These are phyloP conservation scores for Kregervanrija fluxuum DNA, from an alignment of 805 yeast species.

Conservation along the genomic window DNA sequence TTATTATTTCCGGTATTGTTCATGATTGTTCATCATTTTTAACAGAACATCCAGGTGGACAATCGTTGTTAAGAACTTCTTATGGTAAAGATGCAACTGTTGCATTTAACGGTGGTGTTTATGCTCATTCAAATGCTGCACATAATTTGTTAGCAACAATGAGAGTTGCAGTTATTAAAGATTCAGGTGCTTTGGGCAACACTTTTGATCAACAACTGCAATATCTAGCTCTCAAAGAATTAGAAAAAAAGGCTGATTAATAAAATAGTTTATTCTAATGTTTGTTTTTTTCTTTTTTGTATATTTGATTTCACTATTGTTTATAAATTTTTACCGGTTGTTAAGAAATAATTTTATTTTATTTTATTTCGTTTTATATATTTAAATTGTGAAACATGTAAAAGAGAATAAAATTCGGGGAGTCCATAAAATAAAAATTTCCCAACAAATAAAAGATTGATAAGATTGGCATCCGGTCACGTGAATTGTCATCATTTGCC, in stretches of 20 bases:
- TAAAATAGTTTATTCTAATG: too few relatives aligned
- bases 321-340: too few relatives aligned
- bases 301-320: neutral
- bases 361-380: too few relatives aligned
- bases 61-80: conserved; percentile 60
- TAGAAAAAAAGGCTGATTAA: neutral
- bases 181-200: conserved; percentile 49
- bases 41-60: conserved; percentile 82
- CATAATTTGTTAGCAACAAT: conserved; percentile 73
- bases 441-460: too few relatives aligned
- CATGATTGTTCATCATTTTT: conserved; percentile 67
- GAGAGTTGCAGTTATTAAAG: conserved; percentile 77
- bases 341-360: too few relatives aligned
- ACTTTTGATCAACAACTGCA: conserved; percentile 43
- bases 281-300: neutral
- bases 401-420: too few relatives aligned
- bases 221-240: conserved; percentile 19
- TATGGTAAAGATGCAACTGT: conserved; percentile 76
- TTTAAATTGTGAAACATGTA: too few relatives aligned
- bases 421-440: too few relatives aligned
- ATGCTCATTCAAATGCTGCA: conserved; percentile 81
- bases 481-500: too few relatives aligned
- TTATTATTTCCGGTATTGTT: conserved; percentile 71
- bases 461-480: too few relatives aligned
- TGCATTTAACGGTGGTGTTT: conserved; percentile 83